phyloP scores from a whole-genome alignment of 805 yeast genomes.

The Millerago galiae region DNA sequence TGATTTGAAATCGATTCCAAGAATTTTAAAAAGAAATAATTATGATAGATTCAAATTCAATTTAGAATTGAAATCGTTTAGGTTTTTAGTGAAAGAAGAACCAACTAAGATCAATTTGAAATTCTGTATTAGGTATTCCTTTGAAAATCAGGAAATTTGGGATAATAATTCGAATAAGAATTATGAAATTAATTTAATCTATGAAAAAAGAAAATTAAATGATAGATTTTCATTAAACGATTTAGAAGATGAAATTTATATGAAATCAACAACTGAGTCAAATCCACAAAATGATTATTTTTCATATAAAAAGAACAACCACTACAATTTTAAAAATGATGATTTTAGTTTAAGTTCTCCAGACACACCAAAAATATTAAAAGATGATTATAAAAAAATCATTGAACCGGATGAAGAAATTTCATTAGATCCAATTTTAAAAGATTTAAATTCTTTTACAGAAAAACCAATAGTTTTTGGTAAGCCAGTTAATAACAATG shows the following conservation, averaged over 20 bases:
- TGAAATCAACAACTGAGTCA: background rate
- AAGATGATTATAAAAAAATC: conserved; percentile 2
- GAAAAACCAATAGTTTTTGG: conserved; percentile 4
- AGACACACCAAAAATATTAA: conserved; percentile 22
- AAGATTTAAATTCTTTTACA: conserved; percentile 7
- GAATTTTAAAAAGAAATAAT: conserved; percentile 38
- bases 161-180: conserved; percentile 64
- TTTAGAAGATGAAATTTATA: background rate
- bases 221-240: conserved; percentile 18
- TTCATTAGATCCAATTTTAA: conserved; percentile 9
- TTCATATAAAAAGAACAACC: conserved; percentile 3
- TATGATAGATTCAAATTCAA: conserved; percentile 71
- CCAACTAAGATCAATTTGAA: conserved; percentile 22
- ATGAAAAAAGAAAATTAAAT: conserved; percentile 1
- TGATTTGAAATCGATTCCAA: conserved; percentile 36
- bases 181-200: conserved; percentile 38
- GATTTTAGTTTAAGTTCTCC: conserved; percentile 20
- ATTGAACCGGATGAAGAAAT: conserved; percentile 6
- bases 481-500: background rate
- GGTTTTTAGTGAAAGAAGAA: conserved; percentile 9
- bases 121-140: conserved; percentile 40
- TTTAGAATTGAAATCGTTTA: conserved; percentile 39
- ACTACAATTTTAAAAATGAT: conserved; percentile 3
- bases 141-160: conserved; percentile 57
- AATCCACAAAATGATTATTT: conserved; percentile 1